Base-by-base conservation (phyloP, 2,329 filamentous ascomycete species). In the Colletotrichum acutatum region DNA sequence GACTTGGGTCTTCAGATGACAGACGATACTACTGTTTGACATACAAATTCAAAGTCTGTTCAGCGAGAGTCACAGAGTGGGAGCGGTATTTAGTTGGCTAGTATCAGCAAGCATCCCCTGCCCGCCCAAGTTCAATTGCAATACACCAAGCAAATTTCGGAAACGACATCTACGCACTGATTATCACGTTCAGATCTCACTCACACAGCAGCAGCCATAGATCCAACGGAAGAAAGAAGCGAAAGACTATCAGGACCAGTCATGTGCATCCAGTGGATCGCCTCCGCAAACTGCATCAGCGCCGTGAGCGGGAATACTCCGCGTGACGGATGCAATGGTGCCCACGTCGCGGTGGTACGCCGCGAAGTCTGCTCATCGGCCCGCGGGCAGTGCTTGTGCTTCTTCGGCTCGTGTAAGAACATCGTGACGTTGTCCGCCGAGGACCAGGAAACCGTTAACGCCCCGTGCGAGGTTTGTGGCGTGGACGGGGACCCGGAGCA, bases 241-340 rank as follows among this genome's bases (percentile, higher is more conserved):
- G 22, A 64, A 28, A 65, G 37, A 53, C 32, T 11, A 8, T 7
- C 19, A 37, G 14, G 2, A 6, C 42, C 42, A 58, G n/a, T 4
- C 59, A 65, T 72, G 70, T 69, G 70, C 66, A 70, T 65, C 60
- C 70, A 72, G 66, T 72, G 67, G 66, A 72, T 65, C 34, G 56
- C 67, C 60, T 58, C 70, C n/a, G 70, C 70, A 49, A 49, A 37
- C 46, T 70, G 70, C 59, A 34, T 34, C 53, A 30, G 16, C 26
- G 59, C 66, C 19, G 53, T 22, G 1, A 7, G 16, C 30, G 54
- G 49, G 8, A 5, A 22, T 59, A 28, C 19, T 5, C 24, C 57
- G 53, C 69, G 12, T 9, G 12, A 46, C 9, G 58, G 65, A 24
- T 70, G 70, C 70, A 52, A 34, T 28, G 53, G 66, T 46, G 34